Evolutionary conservation across 768 basidiomycete species (phyloP).

Genomic region (Leucocoprinus birnbaumii): DNA sequence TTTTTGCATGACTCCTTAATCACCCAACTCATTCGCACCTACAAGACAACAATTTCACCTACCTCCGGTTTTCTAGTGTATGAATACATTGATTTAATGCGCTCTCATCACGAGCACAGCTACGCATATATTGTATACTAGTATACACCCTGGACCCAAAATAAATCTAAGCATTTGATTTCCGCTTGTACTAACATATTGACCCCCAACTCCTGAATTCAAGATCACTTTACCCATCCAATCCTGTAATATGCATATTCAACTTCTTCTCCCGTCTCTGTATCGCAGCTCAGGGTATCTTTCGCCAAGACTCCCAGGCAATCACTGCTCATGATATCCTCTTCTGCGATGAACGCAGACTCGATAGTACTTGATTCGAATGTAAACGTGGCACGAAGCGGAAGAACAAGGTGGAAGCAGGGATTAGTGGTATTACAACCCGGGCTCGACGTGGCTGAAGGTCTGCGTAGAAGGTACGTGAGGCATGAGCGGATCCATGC

Average conservation of each 20-base stretch:
- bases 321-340: not conserved
- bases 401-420: conserved; percentile 75
- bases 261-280: conserved; percentile 46
- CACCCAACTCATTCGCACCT: not conserved
- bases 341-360: conserved; percentile 38
- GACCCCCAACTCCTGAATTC: not conserved
- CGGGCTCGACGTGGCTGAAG: conserved; percentile 4
- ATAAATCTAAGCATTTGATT: too few relatives aligned
- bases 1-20: not conserved
- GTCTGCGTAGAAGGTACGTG: conserved; percentile 39
- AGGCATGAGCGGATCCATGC: conserved; percentile 68
- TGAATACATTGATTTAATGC: too few relatives aligned
- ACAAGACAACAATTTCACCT: too few relatives aligned
- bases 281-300: conserved; percentile 55
- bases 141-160: too few relatives aligned
- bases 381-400: conserved; percentile 62
- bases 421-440: conserved; percentile 8
- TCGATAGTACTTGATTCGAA: conserved; percentile 61
- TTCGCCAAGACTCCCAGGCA: conserved; percentile 25
- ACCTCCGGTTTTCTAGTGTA: not conserved
- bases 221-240: conserved; percentile 47
- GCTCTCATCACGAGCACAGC: too few relatives aligned
- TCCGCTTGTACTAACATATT: too few relatives aligned
- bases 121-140: too few relatives aligned
- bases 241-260: conserved; percentile 74